Evolutionary conservation across 768 basidiomycete genomes (phyloP), one percentile per base, ranked within the genome.

Genomic region (Mycena belliarum): DNA sequence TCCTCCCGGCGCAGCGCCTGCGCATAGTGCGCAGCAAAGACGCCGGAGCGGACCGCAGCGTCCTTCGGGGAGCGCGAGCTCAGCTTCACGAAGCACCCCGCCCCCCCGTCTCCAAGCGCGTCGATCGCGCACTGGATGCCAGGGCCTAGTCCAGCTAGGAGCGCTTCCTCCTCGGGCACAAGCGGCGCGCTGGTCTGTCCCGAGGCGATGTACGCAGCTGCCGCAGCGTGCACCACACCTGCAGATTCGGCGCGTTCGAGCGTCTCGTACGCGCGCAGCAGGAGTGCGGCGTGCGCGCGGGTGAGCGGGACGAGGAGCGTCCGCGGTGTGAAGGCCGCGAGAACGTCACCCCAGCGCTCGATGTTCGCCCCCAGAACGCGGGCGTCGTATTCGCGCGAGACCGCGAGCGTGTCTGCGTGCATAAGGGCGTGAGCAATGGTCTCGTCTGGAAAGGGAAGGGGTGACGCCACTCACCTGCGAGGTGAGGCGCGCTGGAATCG

Each of bases 61-160:
- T 64, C 63, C 38, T 64, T 64, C n/a, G 63, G 63, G 1, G 57
- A 60, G 11, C 63, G 49, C n/a, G 63, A 64, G 52, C 63, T 64
- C 37, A 64, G 54, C n/a, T 64, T 64, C 48, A 64, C 47, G 51
- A 64, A 64, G 28, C 63, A 64, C 3, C 63, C 59, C 16, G 5
- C 43, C 11, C 26, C 16, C 8, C 21, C 25, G 10, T 6, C 26
- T 12, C 25, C 15, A 28, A 61, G 29, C 12, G 20, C 44, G 21
- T 60, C 59, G 11, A 64, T 61, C 14, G 55, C 63, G 3, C 7
- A 6, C 35, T 64, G 55, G 15, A 64, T 53, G 6, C 5, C 6
- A 16, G 35, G 21, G 7, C 63, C 55, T 1, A 64, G 52, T 23
- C 12, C 38, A 5, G 29, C 51, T 6, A 51, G 32, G 12, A 64